Base-by-base conservation (phyloP, 1,284 basidiomycete genomes). In the Cryptococcus sp. region DNA sequence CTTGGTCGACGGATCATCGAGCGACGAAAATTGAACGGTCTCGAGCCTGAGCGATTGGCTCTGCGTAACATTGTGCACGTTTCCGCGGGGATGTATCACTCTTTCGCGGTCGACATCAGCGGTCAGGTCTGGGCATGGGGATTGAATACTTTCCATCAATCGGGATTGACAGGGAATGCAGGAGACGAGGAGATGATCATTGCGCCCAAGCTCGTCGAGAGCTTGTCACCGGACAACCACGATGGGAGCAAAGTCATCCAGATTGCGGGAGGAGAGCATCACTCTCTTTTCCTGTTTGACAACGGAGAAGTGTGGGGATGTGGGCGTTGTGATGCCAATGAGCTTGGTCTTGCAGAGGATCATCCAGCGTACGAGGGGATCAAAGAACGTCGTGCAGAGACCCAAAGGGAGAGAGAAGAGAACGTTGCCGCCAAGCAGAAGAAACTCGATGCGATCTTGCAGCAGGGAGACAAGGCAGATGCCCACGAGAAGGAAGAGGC, bases 91-190 rank as follows among this genome's bases (percentile, higher is more conserved):
- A 83, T 84, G 45, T 90, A 87, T 77, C 89, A 91, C 74, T 93
- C 91, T 0, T 96, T 95, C 68, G 93, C 93, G 3, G 86, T 96
- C 61, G 88, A 93, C 74, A 84, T 87, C 62, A 80, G 82, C 22
- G 93, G 92, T 40, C 84, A 84, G 50, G 89, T 93, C 3, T 95
- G 86, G 83, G 91, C 86, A 3, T 97, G 93, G 93, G 93, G 93
- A 23, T 81, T 94, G 60, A 96, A 97, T 78, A 87, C 83, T 41
- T 84, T 84, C 75, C 83, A 84, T 29, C 88, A 91, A 75, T 84
- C 84, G 0, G 89, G 88, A 38, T 57, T 76, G 8, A 54, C 61
- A 8, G 34, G 58, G 0, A 61, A 59, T 19, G 58, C 62, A 46
- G 74, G 78, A 5, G 73, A 76, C 25, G 77, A 80, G 34, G 79